Evolutionary conservation across 306 rosid genomes (phyloP).

Genomic region (Myrica gale): DNA sequence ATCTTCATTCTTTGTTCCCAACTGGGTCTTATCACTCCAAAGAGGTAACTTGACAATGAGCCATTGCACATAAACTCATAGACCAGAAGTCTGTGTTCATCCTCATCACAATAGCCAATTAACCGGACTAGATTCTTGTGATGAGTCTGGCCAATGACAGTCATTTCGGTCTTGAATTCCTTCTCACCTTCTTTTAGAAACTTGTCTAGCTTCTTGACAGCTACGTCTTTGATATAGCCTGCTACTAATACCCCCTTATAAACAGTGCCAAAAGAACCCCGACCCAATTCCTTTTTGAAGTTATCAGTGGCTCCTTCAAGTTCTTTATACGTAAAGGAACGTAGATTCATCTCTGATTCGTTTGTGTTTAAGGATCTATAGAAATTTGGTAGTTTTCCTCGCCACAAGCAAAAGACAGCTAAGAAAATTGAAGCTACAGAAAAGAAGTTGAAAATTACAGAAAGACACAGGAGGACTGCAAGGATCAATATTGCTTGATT

Average conservation of each 20-base stretch:
- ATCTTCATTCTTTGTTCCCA: conserved; percentile 4
- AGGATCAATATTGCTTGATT: neutral
- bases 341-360: neutral
- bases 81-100: conserved; percentile 6
- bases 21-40: neutral
- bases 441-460: neutral
- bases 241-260: conserved; percentile 3
- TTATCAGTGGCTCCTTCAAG: conserved; percentile 10
- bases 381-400: neutral
- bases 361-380: neutral
- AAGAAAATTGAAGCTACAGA: neutral
- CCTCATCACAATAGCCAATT: conserved; percentile 5
- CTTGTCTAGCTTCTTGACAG: conserved; percentile 2
- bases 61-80: conserved; percentile 6
- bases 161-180: conserved; percentile 7
- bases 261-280: conserved; percentile 13
- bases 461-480: neutral
- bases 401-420: neutral
- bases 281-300: conserved; percentile 8
- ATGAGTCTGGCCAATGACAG: conserved; percentile 7
- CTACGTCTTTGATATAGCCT: neutral
- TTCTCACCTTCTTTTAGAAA: neutral
- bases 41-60: conserved; percentile 6
- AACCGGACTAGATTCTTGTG: conserved; percentile 4
- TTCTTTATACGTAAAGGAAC: conserved; percentile 1